Evolutionary conservation across 345 rosid genomes (phyloP).

Genomic region (Syzygium aromaticum): DNA sequence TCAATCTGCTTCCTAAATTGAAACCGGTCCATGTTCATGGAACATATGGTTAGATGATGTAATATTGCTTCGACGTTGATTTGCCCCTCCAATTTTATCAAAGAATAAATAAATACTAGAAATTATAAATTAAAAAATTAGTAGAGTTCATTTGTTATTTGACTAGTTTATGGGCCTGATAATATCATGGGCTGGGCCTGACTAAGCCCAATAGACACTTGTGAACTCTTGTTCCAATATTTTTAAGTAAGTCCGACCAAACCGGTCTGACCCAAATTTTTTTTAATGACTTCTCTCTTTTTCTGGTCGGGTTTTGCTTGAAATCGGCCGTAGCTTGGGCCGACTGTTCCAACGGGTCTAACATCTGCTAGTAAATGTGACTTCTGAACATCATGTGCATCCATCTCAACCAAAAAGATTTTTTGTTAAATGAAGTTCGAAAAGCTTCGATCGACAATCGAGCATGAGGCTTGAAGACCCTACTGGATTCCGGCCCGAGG

Average conservation of each 20-base stretch:
- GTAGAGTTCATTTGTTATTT: neutral
- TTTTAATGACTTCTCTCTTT: neutral
- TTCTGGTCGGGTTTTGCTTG: neutral
- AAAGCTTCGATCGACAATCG: neutral
- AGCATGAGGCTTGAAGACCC: neutral
- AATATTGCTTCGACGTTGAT: neutral
- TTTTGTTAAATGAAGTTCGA: neutral
- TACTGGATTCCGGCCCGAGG: neutral
- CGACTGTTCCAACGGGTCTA: neutral
- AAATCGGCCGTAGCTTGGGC: neutral
- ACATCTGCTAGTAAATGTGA: neutral
- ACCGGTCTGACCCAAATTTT: neutral
- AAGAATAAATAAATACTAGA: neutral
- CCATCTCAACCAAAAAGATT: neutral
- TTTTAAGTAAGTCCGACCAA: neutral
- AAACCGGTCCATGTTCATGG: neutral
- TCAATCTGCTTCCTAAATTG: neutral
- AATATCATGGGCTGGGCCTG: neutral
- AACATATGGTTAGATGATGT: neutral
- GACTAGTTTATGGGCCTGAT: neutral
- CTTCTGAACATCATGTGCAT: neutral
- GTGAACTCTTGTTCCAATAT: neutral
- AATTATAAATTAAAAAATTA: too few relatives aligned
- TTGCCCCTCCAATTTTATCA: neutral
- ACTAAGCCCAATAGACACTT: neutral